phyloP scores from a whole-genome alignment of 2,329 filamentous ascomycete species.

The Hypoxylon sp. region DNA sequence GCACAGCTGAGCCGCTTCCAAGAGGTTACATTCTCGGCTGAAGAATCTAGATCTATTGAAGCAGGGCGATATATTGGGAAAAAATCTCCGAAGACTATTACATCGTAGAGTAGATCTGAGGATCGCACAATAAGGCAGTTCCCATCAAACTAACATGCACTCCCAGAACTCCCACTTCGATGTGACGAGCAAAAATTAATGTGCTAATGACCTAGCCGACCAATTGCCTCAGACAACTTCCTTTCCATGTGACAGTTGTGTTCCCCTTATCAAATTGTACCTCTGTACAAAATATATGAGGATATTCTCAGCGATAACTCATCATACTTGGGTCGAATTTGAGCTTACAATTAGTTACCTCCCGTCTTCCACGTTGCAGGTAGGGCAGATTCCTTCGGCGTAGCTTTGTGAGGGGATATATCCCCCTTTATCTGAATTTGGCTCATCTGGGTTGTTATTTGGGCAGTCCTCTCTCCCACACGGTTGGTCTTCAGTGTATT shows the following conservation, averaged over 20 bases:
- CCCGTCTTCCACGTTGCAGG: constrained; percentile 19
- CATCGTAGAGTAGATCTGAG: neutral
- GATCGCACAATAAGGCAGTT: neutral
- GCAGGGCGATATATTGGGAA: neutral
- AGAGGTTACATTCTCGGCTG: constrained; percentile 5
- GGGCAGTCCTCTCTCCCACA: neutral
- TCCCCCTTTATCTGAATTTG: neutral
- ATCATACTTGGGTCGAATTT: neutral
- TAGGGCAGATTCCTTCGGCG: constrained; percentile 16
- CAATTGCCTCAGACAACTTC: neutral
- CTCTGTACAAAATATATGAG: neutral
- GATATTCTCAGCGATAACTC: neutral
- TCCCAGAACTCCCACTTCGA: neutral
- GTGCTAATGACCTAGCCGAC: neutral
- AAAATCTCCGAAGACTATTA: neutral
- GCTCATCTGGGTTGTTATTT: constrained; percentile 7
- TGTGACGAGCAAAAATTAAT: neutral
- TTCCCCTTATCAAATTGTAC: no score
- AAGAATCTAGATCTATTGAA: constrained; percentile 10
- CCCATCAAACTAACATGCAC: neutral
- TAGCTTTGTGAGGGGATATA: neutral
- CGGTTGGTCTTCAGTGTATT: constrained; percentile 7
- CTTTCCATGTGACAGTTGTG: neutral
- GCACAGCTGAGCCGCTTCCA: neutral
- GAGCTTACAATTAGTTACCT: constrained; percentile 14